Percentiles rank a stretch among this genome's conserved stretches.
Evolutionary conservation across 2,329 filamentous ascomycete species (phyloP).

Genomic region (Rutstroemia sydowiana): DNA sequence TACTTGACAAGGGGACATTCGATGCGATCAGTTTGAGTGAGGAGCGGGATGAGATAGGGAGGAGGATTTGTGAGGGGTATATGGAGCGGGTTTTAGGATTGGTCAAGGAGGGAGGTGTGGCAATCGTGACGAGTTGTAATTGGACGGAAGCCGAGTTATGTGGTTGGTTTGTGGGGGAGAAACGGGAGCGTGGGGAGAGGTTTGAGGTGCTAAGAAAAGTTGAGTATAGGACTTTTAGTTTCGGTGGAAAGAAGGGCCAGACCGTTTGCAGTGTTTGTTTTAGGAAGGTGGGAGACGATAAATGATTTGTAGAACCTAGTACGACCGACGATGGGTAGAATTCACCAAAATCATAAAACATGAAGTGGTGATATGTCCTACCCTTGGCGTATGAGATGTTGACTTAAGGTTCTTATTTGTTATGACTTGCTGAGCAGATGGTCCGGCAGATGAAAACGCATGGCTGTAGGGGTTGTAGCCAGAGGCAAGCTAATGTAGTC

Average conservation of each 20-base stretch:
- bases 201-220: slow-evolving; percentile 56
- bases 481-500: too few relatives aligned
- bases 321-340: not conserved
- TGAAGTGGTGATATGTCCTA: too few relatives aligned
- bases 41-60: slow-evolving; percentile 44
- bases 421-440: too few relatives aligned
- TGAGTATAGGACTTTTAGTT: slow-evolving; percentile 79
- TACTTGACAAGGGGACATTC: slow-evolving; percentile 97
- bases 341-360: too few relatives aligned
- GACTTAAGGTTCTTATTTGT: too few relatives aligned
- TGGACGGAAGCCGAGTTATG: slow-evolving; percentile 89
- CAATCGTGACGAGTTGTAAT: slow-evolving; percentile 93
- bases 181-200: slow-evolving; percentile 32
- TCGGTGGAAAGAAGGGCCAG: slow-evolving; percentile 82
- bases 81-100: slow-evolving; percentile 58
- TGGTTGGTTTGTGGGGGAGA: slow-evolving; percentile 61
- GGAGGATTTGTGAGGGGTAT: slow-evolving; percentile 69
- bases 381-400: too few relatives aligned
- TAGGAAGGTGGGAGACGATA: slow-evolving; percentile 35
- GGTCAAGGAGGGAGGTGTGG: slow-evolving; percentile 61
- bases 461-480: too few relatives aligned
- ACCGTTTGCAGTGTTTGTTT: slow-evolving; percentile 86
- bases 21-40: slow-evolving; percentile 80
- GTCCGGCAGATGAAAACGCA: too few relatives aligned
- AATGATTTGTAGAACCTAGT: not conserved